Conservation (phyloP, 441 rosid species). For the Syzygium syzygioides region DNA sequence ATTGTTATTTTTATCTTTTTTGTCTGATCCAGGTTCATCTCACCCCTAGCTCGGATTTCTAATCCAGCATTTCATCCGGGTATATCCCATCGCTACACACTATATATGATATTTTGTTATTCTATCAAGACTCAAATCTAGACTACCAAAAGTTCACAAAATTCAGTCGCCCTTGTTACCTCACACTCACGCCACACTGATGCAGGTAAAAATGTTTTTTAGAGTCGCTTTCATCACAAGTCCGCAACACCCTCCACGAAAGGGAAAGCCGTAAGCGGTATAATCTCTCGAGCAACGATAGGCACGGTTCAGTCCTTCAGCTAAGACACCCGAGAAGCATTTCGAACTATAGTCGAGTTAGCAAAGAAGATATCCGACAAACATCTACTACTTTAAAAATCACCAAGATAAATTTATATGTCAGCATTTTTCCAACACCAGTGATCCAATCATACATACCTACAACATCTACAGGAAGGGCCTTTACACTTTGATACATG, state of each 20-base stretch:
- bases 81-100: no score
- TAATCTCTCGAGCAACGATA: not conserved
- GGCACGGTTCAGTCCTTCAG: not conserved
- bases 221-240: not conserved
- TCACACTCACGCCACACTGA: not conserved
- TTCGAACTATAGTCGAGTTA: not conserved
- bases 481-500: conserved; percentile 5
- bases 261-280: not conserved
- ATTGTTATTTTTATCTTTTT: no score
- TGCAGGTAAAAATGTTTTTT: not conserved
- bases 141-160: not conserved
- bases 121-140: not conserved
- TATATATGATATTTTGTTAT: no score
- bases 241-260: not conserved
- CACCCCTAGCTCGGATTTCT: no score
- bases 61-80: no score
- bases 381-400: not conserved
- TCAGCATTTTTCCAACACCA: not conserved
- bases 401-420: not conserved
- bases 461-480: not conserved
- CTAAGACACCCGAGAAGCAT: not conserved
- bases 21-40: no score
- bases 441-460: not conserved
- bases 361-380: not conserved
- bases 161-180: not conserved